phyloP scores from a whole-genome alignment of 768 basidiomycete genomes.

The Tulasnella sp. region DNA sequence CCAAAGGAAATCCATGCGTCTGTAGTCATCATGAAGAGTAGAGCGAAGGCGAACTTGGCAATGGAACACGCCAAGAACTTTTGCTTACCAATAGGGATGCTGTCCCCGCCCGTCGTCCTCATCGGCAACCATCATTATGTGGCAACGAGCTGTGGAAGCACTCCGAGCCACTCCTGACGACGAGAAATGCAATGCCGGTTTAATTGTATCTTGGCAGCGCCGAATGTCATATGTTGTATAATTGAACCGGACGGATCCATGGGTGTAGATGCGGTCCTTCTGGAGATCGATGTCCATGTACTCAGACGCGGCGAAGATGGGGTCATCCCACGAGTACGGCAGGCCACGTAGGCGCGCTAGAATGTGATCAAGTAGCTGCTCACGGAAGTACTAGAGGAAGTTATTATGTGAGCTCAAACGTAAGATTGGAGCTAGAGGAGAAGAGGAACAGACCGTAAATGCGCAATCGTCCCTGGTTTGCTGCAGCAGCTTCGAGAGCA shows the following conservation, averaged over 20 bases:
- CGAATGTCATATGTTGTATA: constrained; percentile 33
- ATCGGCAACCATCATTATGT: not conserved
- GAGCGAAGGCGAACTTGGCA: not conserved
- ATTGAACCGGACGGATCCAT: constrained; percentile 9
- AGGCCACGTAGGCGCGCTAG: not conserved
- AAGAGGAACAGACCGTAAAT: not conserved
- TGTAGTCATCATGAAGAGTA: not conserved
- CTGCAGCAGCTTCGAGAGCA: too few species aligned
- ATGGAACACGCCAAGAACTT: constrained; percentile 32
- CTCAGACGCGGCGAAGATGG: not conserved
- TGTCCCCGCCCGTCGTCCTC: not conserved
- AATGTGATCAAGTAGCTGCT: not conserved
- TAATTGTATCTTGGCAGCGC: constrained; percentile 28
- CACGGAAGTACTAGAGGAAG: not conserved
- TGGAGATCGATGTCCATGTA: not conserved
- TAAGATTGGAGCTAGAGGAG: too few species aligned
- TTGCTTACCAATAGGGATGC: constrained; percentile 36
- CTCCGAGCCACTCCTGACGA: not conserved
- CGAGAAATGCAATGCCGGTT: not conserved
- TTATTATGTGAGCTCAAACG: too few species aligned
- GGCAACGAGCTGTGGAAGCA: not conserved
- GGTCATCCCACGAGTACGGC: not conserved
- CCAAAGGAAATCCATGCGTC: constrained; percentile 50
- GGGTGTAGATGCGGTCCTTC: constrained; percentile 10
- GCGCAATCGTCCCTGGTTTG: not conserved